Percentiles rank a stretch among this genome's conserved stretches.
These are phyloP conservation scores for Takashimella koratensis DNA, from an alignment of 1,284 basidiomycete species.

Conservation along the genomic window DNA sequence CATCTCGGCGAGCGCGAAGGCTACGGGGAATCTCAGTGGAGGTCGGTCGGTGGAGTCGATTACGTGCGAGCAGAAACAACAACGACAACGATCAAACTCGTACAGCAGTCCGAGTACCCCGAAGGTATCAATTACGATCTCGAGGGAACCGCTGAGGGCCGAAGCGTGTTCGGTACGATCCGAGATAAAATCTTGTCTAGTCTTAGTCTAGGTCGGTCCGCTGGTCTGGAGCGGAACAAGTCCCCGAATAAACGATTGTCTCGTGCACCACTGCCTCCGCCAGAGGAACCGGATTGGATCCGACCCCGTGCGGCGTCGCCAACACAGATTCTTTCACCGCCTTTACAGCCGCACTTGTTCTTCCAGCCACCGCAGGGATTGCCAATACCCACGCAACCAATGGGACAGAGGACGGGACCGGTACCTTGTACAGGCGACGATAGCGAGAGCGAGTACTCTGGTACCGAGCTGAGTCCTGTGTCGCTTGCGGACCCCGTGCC, in stretches of 20 bases:
- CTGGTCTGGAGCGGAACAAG: slow-evolving; percentile 11
- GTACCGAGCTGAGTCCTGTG: no score
- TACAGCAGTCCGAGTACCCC: slow-evolving; percentile 1
- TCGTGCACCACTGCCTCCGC: background rate
- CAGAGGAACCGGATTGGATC: slow-evolving; percentile 21
- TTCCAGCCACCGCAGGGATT: slow-evolving; percentile 16
- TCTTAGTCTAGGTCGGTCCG: background rate
- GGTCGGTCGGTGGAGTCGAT: background rate
- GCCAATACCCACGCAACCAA: background rate
- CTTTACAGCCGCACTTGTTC: slow-evolving; percentile 30
- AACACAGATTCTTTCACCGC: slow-evolving; percentile 18
- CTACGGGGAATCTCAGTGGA: background rate
- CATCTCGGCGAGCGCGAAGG: background rate
- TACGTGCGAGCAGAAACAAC: background rate
- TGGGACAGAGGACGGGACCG: background rate
- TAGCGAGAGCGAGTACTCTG: background rate
- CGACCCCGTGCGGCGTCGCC: slow-evolving; percentile 18
- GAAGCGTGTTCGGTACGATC: background rate
- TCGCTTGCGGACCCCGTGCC: no score
- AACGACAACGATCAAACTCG: slow-evolving; percentile 18
- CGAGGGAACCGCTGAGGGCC: background rate
- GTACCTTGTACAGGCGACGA: background rate
- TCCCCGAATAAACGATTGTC: slow-evolving; percentile 22
- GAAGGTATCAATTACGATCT: background rate
- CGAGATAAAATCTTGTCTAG: background rate